Conservation (phyloP, 441 rosid species). For the Hura crepitans region DNA sequence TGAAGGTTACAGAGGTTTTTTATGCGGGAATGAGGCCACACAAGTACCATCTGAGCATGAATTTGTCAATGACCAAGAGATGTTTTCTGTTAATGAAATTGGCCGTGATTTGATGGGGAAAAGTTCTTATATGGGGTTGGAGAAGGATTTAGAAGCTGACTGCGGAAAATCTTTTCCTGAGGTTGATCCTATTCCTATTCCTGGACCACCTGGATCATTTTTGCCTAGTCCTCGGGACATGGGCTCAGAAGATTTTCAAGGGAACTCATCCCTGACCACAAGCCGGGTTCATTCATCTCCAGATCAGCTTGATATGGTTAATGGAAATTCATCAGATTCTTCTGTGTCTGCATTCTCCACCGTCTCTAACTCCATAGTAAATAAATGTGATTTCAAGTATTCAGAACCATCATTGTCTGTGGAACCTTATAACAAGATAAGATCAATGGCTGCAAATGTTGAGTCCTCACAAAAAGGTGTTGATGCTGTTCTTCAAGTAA, state of each 20-base stretch:
- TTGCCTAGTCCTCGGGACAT: constrained; percentile 86
- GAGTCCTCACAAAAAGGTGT: constrained; percentile 36
- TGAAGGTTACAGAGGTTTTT: constrained; percentile 38
- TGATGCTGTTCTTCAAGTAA: constrained; percentile 31
- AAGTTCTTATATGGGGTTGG: constrained; percentile 32
- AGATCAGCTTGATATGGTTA: constrained; percentile 54
- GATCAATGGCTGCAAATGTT: constrained; percentile 26
- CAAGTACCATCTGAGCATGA: constrained; percentile 25
- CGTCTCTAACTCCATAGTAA: constrained; percentile 52
- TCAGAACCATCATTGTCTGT: constrained; percentile 36
- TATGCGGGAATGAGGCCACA: constrained; percentile 36
- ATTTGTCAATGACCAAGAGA: constrained; percentile 41
- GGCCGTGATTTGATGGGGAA: constrained; percentile 33
- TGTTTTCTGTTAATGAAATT: constrained; percentile 54
- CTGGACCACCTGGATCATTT: constrained; percentile 97
- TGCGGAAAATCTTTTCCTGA: constrained; percentile 53
- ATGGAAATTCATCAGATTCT: constrained; percentile 63
- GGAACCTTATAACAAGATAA: constrained; percentile 35
- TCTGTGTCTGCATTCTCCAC: constrained; percentile 68
- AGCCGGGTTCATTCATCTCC: constrained; percentile 68
- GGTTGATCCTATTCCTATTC: constrained; percentile 91
- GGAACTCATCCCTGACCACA: constrained; percentile 70
- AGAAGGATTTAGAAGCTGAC: constrained; percentile 42
- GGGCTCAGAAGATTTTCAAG: constrained; percentile 75
- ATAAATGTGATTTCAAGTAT: constrained; percentile 35